Percentiles rank a stretch among this genome's conserved stretches.
These are phyloP conservation scores for Aspergillus flavus DNA, from an alignment of 2,329 filamentous ascomycete genomes.

Conservation along the genomic window DNA sequence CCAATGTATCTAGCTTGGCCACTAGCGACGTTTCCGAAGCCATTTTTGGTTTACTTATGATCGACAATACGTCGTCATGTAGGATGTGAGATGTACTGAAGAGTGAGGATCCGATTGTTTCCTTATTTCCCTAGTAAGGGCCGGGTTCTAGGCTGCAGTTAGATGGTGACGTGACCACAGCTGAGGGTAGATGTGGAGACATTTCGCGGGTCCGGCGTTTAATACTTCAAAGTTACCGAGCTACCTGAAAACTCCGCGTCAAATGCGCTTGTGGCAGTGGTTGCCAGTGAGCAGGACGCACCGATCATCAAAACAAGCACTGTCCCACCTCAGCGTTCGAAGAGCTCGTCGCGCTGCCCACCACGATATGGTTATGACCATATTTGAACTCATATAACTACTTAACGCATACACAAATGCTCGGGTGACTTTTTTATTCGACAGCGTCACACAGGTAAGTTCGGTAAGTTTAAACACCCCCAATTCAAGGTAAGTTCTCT, in stretches of 20 bases:
- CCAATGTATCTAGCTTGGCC: slow-evolving; percentile 69
- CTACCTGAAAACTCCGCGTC: slow-evolving; percentile 24
- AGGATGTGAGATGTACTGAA: background rate
- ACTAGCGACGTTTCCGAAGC: slow-evolving; percentile 56
- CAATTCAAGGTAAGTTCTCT: slow-evolving; percentile 23
- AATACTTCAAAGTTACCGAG: slow-evolving; percentile 7
- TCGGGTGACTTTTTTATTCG: slow-evolving; percentile 1
- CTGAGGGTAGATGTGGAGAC: slow-evolving; percentile 20
- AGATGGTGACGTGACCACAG: slow-evolving; percentile 20
- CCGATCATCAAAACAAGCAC: slow-evolving; percentile 25
- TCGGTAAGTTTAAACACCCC: slow-evolving; percentile 14
- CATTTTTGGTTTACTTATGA: slow-evolving; percentile 31
- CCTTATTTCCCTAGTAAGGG: background rate
- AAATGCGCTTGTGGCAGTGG: slow-evolving; percentile 22
- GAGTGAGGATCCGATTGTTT: background rate
- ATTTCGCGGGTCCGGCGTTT: slow-evolving; percentile 4
- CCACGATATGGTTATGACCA: slow-evolving; percentile 10
- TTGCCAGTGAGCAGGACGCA: slow-evolving; percentile 16
- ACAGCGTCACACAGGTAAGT: slow-evolving; percentile 15
- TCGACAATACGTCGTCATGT: slow-evolving; percentile 6
- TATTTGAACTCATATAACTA: slow-evolving; percentile 4
- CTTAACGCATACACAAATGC: slow-evolving; percentile 11
- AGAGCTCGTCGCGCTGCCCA: background rate
- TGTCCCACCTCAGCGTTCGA: background rate
- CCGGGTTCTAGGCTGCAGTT: background rate